These are phyloP conservation scores for Globisporangium spinosum DNA, from an alignment of 352 stramenopile species.

Conservation along the genomic window DNA sequence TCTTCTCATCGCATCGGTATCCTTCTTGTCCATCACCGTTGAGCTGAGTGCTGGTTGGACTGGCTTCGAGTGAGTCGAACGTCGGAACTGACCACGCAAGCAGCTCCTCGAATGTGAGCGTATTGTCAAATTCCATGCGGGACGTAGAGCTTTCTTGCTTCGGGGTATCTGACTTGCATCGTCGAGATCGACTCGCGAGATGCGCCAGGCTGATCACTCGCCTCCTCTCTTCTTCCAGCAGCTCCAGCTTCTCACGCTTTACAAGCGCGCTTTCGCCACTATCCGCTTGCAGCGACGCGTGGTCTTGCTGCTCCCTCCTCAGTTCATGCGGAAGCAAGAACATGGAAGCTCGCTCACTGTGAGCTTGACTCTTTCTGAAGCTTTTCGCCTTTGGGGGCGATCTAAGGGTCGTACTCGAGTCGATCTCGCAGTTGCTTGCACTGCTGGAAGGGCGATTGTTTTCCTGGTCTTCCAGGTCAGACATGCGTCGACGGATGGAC, in stretches of 20 bases:
- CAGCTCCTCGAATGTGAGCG: constrained; percentile 8
- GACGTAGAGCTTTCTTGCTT: background rate
- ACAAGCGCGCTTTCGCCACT: background rate
- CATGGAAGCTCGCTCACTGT: background rate
- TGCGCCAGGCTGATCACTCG: constrained; percentile 24
- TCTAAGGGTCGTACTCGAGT: background rate
- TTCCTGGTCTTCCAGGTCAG: constrained; percentile 25
- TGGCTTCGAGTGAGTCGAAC: background rate
- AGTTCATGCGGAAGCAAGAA: constrained; percentile 16
- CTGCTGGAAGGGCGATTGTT: background rate
- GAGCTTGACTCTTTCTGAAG: background rate
- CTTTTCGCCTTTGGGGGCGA: background rate
- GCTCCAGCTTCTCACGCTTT: constrained; percentile 16
- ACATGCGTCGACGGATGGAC: constrained; percentile 53
- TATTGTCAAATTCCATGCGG: background rate
- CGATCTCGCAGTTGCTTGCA: background rate
- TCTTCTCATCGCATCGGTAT: background rate
- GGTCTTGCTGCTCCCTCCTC: background rate
- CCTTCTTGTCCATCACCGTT: background rate
- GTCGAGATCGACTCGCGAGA: background rate
- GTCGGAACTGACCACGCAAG: constrained; percentile 2
- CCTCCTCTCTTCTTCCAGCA: constrained; percentile 27
- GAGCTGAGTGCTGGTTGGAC: no score
- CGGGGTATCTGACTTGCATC: background rate
- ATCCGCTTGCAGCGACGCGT: background rate